Evolutionary conservation across 345 rosid genomes (phyloP), one percentile per base, ranked within the genome.

Genomic region (Salix koriyanagi): DNA sequence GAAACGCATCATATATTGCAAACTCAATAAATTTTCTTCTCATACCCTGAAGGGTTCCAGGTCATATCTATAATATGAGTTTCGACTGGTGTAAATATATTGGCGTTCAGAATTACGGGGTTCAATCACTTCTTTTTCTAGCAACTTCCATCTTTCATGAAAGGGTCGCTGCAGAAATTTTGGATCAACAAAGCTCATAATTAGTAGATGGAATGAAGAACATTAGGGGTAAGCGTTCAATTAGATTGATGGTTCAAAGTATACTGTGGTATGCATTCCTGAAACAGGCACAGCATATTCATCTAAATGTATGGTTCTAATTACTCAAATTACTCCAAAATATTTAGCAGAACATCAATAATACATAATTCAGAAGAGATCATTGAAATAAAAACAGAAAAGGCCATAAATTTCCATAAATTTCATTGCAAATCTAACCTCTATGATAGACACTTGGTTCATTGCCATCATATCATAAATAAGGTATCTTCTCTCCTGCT

Each of bases 401-500:
- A 73, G 25, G 62, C 26, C 12, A 72, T 41, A 7, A 26, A 64
- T 41, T 18, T 6, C 37, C n/a, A 12, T 62, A 39, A 50, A 62
- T 30, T 52, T 42, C 5, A 44, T 34, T 10, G 48, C 16, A 72
- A 61, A 81, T 48, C 87, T 82, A 78, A 95, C 99, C 99, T 96
- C 98, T 64, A 89, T 87, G 65, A 96, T 80, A 67, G 99, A 87
- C 36, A 78, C 77, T 7, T 85, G 83, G 74, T 93, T 93, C 67
- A 92, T 68, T 76, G 97, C 99, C 87, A 96, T 93, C 88, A 93
- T 73, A 84, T 96, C 99, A 88, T 93, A 96, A 75, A 96, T 96
- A 50, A 96, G 92, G 80, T 96, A 96, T 90, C 99, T 90, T 84
- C 99, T 93, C 87, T 93, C 99, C 85, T 92, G 96, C 89, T 89